Evolutionary conservation across 2,329 filamentous ascomycete species (phyloP).

Genomic region (Geosmithia putterillii): DNA sequence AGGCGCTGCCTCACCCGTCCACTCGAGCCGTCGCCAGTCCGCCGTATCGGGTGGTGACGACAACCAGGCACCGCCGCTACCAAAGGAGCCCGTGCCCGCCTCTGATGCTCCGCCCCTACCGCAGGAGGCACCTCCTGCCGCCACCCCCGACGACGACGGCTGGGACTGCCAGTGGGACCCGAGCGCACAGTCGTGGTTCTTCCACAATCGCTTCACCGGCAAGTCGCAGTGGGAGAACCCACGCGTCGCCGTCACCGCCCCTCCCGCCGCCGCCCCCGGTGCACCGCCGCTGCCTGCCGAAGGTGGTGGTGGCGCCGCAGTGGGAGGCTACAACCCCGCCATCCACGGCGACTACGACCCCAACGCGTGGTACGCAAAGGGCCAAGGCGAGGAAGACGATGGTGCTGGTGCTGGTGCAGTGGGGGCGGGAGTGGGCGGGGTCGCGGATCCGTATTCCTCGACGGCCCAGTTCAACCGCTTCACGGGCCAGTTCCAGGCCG

Average conservation of each 20-base stretch:
- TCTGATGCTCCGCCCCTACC: slow-evolving; percentile 25
- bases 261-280: slow-evolving; percentile 1
- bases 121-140: slow-evolving; percentile 26
- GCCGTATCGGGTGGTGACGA: slow-evolving; percentile 5
- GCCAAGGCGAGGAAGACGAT: slow-evolving; percentile 13
- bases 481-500: slow-evolving; percentile 70
- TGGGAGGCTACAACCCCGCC: slow-evolving; percentile 82
- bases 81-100: slow-evolving; percentile 15
- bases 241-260: slow-evolving; percentile 25
- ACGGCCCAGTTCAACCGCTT: slow-evolving; percentile 82
- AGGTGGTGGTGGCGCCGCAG: slow-evolving; percentile 13
- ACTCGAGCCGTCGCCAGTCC: slow-evolving; percentile 4
- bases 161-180: slow-evolving; percentile 76
- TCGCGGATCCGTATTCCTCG: slow-evolving; percentile 43
- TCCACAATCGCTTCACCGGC: slow-evolving; percentile 70
- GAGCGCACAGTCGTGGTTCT: slow-evolving; percentile 60
- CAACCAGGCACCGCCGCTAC: slow-evolving; percentile 23
- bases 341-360: slow-evolving; percentile 96
- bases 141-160: slow-evolving; percentile 54
- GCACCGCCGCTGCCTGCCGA: slow-evolving; percentile 16
- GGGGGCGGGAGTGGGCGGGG: slow-evolving; percentile 6
- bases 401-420: slow-evolving; percentile 14
- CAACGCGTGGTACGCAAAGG: slow-evolving; percentile 82
- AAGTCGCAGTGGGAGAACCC: slow-evolving; percentile 80
- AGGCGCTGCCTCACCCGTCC: background rate